Evolutionary conservation across 2,329 filamentous ascomycete genomes (phyloP).

Genomic region (Xylaria sp.): DNA sequence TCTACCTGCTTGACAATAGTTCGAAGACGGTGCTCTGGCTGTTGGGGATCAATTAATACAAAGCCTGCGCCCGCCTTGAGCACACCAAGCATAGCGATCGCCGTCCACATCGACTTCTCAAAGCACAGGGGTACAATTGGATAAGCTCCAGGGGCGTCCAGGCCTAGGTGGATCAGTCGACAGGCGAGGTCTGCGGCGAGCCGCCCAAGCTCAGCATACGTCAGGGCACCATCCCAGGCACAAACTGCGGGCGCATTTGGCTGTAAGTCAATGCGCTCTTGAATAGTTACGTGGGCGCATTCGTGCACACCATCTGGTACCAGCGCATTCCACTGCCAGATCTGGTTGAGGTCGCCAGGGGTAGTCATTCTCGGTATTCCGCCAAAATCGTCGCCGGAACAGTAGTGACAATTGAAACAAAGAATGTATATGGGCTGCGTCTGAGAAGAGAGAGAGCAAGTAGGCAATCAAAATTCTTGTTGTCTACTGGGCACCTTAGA

Average conservation of each 20-base stretch:
- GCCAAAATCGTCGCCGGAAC: too few species aligned
- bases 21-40: not conserved
- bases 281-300: not conserved
- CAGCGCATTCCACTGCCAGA: too few species aligned
- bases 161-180: not conserved
- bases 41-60: not conserved
- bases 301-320: too few species aligned
- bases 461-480: too few species aligned
- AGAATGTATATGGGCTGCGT: too few species aligned
- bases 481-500: too few species aligned
- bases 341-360: too few species aligned
- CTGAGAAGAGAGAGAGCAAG: too few species aligned
- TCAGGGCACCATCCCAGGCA: not conserved
- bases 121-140: not conserved
- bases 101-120: not conserved
- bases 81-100: not conserved
- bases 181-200: not conserved
- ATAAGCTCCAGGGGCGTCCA: not conserved
- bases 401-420: too few species aligned
- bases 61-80: not conserved
- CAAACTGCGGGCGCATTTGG: not conserved
- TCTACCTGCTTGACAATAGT: not conserved
- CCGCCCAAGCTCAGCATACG: not conserved
- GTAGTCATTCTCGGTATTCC: too few species aligned
- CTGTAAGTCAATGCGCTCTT: not conserved